phyloP scores from a whole-genome alignment of 305 asterid species.

The Solanum hybrid region DNA sequence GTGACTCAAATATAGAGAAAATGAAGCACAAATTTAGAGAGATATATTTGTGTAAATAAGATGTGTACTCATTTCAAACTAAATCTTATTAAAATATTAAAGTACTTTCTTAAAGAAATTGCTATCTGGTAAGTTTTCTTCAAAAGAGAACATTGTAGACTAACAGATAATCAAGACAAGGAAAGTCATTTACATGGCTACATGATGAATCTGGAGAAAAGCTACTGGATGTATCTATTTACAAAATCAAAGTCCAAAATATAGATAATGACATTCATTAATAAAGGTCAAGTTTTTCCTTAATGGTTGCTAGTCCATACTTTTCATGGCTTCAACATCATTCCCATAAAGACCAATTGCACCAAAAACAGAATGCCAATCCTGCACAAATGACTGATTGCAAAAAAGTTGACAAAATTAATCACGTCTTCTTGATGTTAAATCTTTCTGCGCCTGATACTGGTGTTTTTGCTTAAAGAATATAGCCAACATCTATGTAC shows the following conservation, averaged over 20 bases:
- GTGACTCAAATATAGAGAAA: neutral
- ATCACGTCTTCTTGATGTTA: neutral
- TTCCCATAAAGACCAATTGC: neutral
- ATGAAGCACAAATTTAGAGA: neutral
- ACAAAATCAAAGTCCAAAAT: neutral
- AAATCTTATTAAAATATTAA: neutral
- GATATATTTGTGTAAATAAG: neutral
- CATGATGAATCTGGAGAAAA: neutral
- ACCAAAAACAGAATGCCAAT: neutral
- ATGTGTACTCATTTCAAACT: neutral
- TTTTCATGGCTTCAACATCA: neutral
- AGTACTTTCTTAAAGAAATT: neutral
- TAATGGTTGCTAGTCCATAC: neutral
- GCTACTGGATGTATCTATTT: neutral
- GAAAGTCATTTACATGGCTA: neutral
- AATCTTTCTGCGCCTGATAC: neutral
- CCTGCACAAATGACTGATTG: neutral
- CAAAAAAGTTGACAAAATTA: neutral
- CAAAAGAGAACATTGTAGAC: neutral
- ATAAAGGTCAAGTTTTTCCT: neutral
- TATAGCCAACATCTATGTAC: neutral
- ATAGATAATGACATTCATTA: neutral
- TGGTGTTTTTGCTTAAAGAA: neutral
- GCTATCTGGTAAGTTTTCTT: neutral
- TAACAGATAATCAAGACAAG: neutral